Conservation (phyloP, 176 grass and related monocot genomes). For the Metroxylon sagu region DNA sequence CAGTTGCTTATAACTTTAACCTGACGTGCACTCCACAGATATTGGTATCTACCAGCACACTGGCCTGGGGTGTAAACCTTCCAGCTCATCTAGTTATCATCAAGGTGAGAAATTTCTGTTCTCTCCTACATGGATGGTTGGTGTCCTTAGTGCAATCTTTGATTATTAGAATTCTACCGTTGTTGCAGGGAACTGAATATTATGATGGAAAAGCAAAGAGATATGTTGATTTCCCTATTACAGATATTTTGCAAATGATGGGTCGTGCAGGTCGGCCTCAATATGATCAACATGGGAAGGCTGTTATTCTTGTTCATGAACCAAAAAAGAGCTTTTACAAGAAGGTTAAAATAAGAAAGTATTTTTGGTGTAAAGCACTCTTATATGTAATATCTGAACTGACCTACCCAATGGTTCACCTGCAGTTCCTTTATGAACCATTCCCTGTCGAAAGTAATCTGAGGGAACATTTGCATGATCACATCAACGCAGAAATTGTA, state of each 20-base stretch:
- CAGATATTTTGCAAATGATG: slow-evolving; percentile 99
- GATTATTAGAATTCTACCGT: background rate
- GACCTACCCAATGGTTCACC: slow-evolving; percentile 13
- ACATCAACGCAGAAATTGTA: slow-evolving; percentile 98
- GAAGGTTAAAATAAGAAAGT: slow-evolving; percentile 47
- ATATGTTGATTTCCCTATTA: slow-evolving; percentile 95
- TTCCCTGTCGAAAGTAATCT: slow-evolving; percentile 98
- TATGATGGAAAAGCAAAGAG: slow-evolving; percentile 97
- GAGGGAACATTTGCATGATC: slow-evolving; percentile 87
- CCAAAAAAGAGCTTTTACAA: slow-evolving; percentile 99
- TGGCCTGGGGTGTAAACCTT: slow-evolving; percentile 99
- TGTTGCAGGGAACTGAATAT: slow-evolving; percentile 80
- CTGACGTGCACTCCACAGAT: slow-evolving; percentile 27
- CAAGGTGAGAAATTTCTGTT: slow-evolving; percentile 50
- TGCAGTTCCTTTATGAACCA: slow-evolving; percentile 93
- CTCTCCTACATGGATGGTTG: background rate
- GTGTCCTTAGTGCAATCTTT: background rate
- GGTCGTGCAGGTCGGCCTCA: slow-evolving; percentile 91
- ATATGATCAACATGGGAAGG: slow-evolving; percentile 98
- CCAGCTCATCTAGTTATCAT: slow-evolving; percentile 95
- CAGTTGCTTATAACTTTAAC: too few species aligned
- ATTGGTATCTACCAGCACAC: slow-evolving; percentile 91
- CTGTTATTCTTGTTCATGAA: slow-evolving; percentile 99
- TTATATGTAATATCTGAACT: slow-evolving; percentile 26
- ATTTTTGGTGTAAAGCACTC: slow-evolving; percentile 12